Conservation (phyloP, 2,329 filamentous ascomycete species). For the Aureobasidium lini region DNA sequence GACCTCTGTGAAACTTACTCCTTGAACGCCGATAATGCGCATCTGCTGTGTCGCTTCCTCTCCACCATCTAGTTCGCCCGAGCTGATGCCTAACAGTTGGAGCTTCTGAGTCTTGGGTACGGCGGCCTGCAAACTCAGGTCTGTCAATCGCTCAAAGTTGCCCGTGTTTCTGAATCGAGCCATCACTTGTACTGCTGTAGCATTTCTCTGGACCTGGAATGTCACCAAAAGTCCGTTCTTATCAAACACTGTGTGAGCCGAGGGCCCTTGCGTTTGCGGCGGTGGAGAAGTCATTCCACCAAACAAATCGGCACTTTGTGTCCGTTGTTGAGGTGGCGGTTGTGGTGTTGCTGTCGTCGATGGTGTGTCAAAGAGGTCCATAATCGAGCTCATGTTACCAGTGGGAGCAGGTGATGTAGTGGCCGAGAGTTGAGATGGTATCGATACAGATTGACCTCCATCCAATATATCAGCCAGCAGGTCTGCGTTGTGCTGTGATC, state of each 20-base stretch:
- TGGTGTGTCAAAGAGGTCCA: slow-evolving; percentile 71
- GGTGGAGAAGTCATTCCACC: slow-evolving; percentile 42
- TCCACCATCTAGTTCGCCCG: slow-evolving; percentile 64
- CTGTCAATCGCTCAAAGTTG: slow-evolving; percentile 56
- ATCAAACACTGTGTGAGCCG: slow-evolving; percentile 67
- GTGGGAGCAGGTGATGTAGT: slow-evolving; percentile 21
- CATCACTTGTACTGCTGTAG: slow-evolving; percentile 71
- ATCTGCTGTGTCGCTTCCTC: slow-evolving; percentile 85
- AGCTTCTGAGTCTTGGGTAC: slow-evolving; percentile 95
- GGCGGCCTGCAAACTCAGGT: slow-evolving; percentile 82
- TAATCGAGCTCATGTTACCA: slow-evolving; percentile 55
- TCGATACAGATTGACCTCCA: slow-evolving; percentile 46
- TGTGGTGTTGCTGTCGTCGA: slow-evolving; percentile 34
- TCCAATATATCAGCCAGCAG: slow-evolving; percentile 87
- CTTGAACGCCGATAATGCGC: slow-evolving; percentile 76
- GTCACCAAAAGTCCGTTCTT: slow-evolving; percentile 77
- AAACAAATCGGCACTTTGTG: slow-evolving; percentile 35
- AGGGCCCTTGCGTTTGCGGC: slow-evolving; percentile 31
- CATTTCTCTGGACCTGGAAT: slow-evolving; percentile 75
- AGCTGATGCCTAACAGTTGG: slow-evolving; percentile 84
- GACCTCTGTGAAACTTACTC: slow-evolving; percentile 58
- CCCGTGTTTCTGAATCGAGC: slow-evolving; percentile 78
- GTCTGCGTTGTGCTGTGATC: slow-evolving; percentile 68
- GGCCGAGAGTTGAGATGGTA: slow-evolving; percentile 39
- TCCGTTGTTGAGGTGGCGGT: slow-evolving; percentile 31